phyloP scores from a whole-genome alignment of 345 rosid species.

The Aquilaria malaccensis region DNA sequence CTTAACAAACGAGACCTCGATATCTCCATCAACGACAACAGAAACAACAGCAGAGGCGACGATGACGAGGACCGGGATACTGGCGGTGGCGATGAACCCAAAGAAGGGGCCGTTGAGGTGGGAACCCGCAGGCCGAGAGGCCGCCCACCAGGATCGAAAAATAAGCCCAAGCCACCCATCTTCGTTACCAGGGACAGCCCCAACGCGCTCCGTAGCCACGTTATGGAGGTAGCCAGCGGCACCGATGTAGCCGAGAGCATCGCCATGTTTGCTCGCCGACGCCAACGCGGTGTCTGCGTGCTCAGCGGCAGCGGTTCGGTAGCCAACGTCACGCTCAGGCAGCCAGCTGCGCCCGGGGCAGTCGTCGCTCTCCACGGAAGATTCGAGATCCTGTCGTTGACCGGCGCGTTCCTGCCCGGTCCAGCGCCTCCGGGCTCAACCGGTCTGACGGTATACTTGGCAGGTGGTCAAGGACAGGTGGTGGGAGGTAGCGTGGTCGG shows the following conservation, averaged over 20 bases:
- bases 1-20: slow-evolving; percentile 41
- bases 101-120: slow-evolving; percentile 60
- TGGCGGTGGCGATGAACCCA: slow-evolving; percentile 52
- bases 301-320: slow-evolving; percentile 75
- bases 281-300: slow-evolving; percentile 82
- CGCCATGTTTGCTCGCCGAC: slow-evolving; percentile 61
- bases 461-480: slow-evolving; percentile 77
- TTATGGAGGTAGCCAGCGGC: slow-evolving; percentile 66
- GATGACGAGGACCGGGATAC: slow-evolving; percentile 48
- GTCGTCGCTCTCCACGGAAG: slow-evolving; percentile 71
- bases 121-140: slow-evolving; percentile 73
- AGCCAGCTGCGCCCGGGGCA: slow-evolving; percentile 69
- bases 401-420: slow-evolving; percentile 78
- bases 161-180: slow-evolving; percentile 74
- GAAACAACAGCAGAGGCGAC: slow-evolving; percentile 14
- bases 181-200: slow-evolving; percentile 82
- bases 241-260: slow-evolving; percentile 72
- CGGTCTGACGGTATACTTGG: slow-evolving; percentile 67
- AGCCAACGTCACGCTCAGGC: slow-evolving; percentile 77
- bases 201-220: slow-evolving; percentile 77
- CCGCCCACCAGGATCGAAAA: slow-evolving; percentile 79
- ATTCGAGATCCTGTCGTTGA: slow-evolving; percentile 69
- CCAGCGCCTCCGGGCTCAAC: slow-evolving; percentile 89
- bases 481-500: slow-evolving; percentile 82
- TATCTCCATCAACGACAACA: slow-evolving; percentile 29